Evolutionary conservation across 1,139 yeast genomes (phyloP), one percentile per base, ranked within the genome.

Genomic region (Spencermartinsiella ligniputridi): DNA sequence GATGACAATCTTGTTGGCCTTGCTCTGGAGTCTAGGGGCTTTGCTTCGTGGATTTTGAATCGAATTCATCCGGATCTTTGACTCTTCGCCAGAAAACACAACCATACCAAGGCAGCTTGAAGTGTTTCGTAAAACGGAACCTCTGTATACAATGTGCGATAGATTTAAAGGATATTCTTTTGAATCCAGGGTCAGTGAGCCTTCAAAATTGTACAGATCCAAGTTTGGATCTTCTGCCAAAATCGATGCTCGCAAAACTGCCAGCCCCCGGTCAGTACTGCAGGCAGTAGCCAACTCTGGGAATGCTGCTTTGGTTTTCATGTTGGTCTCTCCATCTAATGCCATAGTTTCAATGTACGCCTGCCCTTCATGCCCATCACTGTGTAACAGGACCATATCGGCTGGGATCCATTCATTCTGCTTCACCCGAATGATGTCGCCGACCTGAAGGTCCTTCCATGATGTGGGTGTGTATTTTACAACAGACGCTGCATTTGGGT

Each of bases 271-370:
- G 0, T 79, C 82, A 5, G 73, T 70, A 9, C 74, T 67, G 35
- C 81, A 68, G 13, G 61, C 50, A 29, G 75, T 72, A 13, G 81
- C 72, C 4, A 87, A 52, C 47, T 82, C 86, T 1, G 75, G 70
- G 49, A 83, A 83, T 0, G 96, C 87, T 19, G 69, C 68, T 55
- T 79, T 81, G 3, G 86, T 74, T 63, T 92, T 92, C 50, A 92
- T 70, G 58, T 89, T 90, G 0, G 97, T 92, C 64, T 92, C 98
- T 41, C 99, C 99, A 64, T 92, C 98, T 39, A 92, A 71, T 0
- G 96, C 98, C 92, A 92, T 90, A 0, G 99, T 92, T 64, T 92
- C 99, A 19, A 90, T 81, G 55, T 79, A 87, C 1, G 95, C 83
- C 53, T 83, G 86, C 46, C 83, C 85, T 47, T 79, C 77, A 30